Conservation (phyloP, 2,329 filamentous ascomycete genomes). For the Neopestalotiopsis clavispora region DNA sequence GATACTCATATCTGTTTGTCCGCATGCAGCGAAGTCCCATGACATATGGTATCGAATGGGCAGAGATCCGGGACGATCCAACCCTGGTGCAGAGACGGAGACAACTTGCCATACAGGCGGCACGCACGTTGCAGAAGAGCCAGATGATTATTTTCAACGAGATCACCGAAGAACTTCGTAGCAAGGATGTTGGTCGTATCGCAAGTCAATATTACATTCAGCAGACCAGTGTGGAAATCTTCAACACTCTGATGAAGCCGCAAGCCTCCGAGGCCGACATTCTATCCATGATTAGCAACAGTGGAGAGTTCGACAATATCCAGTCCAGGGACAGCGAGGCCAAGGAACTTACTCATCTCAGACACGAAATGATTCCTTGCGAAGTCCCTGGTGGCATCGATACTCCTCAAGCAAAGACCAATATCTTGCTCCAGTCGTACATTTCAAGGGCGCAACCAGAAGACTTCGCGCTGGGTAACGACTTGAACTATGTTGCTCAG, state of each 20-base stretch:
- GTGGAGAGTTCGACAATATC: constrained; percentile 96
- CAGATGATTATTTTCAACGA: constrained; percentile 99
- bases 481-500: constrained; percentile 93
- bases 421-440: constrained; percentile 91
- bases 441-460: constrained; percentile 88
- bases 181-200: constrained; percentile 95
- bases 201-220: constrained; percentile 97
- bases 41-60: constrained; percentile 94
- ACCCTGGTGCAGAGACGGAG: constrained; percentile 84
- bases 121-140: constrained; percentile 83
- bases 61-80: constrained; percentile 86
- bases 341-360: constrained; percentile 80
- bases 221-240: constrained; percentile 91
- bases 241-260: constrained; percentile 92
- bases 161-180: constrained; percentile 85
- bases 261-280: constrained; percentile 89
- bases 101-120: constrained; percentile 86
- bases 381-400: constrained; percentile 76
- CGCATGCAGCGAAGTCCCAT: constrained; percentile 93
- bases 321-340: constrained; percentile 90
- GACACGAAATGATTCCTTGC: constrained; percentile 74
- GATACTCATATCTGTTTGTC: constrained; percentile 97
- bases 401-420: constrained; percentile 86
- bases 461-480: constrained; percentile 91
- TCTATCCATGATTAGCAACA: constrained; percentile 95